These are phyloP conservation scores for Fusarium dlaminii DNA, from an alignment of 2,329 filamentous ascomycete species.

Conservation along the genomic window DNA sequence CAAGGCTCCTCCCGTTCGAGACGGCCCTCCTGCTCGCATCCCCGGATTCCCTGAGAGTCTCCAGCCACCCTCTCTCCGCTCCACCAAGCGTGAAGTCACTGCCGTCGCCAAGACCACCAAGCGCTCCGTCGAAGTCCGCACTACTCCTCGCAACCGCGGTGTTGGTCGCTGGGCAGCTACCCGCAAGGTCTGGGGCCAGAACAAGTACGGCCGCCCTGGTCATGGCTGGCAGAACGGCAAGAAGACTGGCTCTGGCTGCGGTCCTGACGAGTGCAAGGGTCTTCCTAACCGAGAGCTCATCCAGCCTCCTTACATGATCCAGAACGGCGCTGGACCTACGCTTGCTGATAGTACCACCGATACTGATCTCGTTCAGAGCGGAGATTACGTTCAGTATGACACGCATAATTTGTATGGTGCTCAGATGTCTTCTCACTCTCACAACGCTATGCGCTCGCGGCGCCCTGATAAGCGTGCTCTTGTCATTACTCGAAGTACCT, in stretches of 20 bases:
- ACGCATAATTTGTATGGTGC: conserved; percentile 81
- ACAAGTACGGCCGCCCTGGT: conserved; percentile 3
- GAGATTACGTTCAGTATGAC: conserved; percentile 54
- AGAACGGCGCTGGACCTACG: conserved; percentile 39
- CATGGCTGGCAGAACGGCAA: conserved; percentile 33
- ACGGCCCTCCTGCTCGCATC: conserved; percentile 36
- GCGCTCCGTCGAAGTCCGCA: not conserved
- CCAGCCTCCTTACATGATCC: conserved; percentile 39
- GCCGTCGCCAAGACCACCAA: not conserved
- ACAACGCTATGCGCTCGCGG: conserved; percentile 71
- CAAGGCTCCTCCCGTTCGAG: conserved; percentile 67
- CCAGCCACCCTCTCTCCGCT: conserved; percentile 25
- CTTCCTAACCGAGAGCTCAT: conserved; percentile 39
- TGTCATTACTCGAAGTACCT: conserved; percentile 80
- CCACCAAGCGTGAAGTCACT: not conserved
- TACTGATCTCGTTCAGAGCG: conserved; percentile 37
- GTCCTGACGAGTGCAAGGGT: conserved; percentile 34
- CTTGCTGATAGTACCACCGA: conserved; percentile 37
- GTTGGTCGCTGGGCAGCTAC: conserved; percentile 23
- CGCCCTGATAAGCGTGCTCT: conserved; percentile 72
- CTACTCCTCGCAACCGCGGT: not conserved
- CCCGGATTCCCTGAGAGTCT: conserved; percentile 39
- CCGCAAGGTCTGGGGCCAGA: conserved; percentile 24
- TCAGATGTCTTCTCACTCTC: conserved; percentile 76
- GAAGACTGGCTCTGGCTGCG: conserved; percentile 37